Percentiles rank a stretch among this genome's conserved stretches.
These are phyloP conservation scores for Linum trigynum DNA, from an alignment of 345 rosid genomes.

Conservation along the genomic window DNA sequence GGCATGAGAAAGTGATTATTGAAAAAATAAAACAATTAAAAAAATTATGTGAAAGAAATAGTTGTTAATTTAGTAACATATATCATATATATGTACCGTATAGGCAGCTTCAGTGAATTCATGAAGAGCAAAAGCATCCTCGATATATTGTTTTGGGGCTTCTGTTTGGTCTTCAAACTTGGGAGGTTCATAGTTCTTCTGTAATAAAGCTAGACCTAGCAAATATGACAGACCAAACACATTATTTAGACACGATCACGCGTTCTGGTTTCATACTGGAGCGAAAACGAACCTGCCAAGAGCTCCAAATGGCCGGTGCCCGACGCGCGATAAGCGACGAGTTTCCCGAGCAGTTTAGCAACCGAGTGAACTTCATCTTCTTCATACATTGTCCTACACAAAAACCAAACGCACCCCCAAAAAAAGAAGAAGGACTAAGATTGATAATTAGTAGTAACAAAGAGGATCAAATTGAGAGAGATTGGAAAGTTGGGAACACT, in stretches of 20 bases:
- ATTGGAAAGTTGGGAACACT: no score
- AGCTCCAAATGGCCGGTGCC: conserved; percentile 93
- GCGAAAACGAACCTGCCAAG: conserved; percentile 51
- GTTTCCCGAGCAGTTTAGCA: conserved; percentile 73
- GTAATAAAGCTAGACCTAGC: conserved; percentile 86
- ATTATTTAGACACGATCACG: no score
- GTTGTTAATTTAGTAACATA: conserved; percentile 1
- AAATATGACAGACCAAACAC: not conserved
- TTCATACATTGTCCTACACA: conserved; percentile 15
- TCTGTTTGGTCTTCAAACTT: conserved; percentile 35
- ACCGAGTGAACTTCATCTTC: conserved; percentile 90
- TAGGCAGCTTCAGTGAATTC: conserved; percentile 94
- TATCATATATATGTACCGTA: conserved; percentile 37
- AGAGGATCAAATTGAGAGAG: no score
- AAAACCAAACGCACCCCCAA: no score
- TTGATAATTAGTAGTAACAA: no score
- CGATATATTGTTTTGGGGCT: conserved; percentile 54
- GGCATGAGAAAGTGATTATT: not conserved
- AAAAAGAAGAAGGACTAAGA: no score
- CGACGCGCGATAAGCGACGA: conserved; percentile 85
- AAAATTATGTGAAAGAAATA: not conserved
- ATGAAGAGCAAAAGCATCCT: conserved; percentile 59
- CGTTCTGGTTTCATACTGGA: not conserved
- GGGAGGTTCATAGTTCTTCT: conserved; percentile 36
- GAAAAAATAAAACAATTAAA: not conserved